Evolutionary conservation across 2,329 filamentous ascomycete species (phyloP), one percentile per base, ranked within the genome.

Genomic region (Neofusicoccum ribis): DNA sequence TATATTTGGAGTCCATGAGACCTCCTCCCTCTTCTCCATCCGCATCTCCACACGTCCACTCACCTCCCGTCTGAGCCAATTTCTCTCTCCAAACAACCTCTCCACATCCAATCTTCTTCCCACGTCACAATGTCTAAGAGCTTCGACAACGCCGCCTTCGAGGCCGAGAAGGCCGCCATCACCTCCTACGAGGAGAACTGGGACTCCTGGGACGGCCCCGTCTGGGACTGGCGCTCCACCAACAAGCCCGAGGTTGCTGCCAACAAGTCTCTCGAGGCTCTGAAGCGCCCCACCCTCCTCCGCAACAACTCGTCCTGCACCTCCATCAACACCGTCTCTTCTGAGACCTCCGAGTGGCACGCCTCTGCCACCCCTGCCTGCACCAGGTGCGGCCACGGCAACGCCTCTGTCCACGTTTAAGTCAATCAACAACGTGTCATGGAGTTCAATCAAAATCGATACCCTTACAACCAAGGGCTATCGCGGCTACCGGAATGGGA

Each of bases 11-110:
- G 15, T 14, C 56, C 14, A 17, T 3, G n/a, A 51, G 49, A 20
- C 60, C n/a, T 7, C 15, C 61, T n/a, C 8, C 49, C 61, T 23
- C 15, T 81, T 98, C 52, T 98, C 97, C 79, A 95, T 98, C 70
- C 89, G 89, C 76, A 90, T 97, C 72, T 87, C 98, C 63, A 93
- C 96, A 87, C 89, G 94, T 52, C 93, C 95, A 9, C 82, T 98
- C 23, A 1, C 23, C 23, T 82, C 20, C 20, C 20, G 20, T 20
- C 31, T 27, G 44, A 36, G 27, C 23, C 43, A 9, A 20, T 11
- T 6, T 14, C 14, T 5, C 36, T 1, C 41, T 31, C 46, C 27
- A 9, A 17, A 43, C 36, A 62, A 31, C 3, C 43, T 23, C 23
- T 23, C 23, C 23, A 20, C 20, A 20, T 31, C 7, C 27, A 62